phyloP scores from a whole-genome alignment of 176 grass and related monocot species.

The Hyparrhenia diplandra region DNA sequence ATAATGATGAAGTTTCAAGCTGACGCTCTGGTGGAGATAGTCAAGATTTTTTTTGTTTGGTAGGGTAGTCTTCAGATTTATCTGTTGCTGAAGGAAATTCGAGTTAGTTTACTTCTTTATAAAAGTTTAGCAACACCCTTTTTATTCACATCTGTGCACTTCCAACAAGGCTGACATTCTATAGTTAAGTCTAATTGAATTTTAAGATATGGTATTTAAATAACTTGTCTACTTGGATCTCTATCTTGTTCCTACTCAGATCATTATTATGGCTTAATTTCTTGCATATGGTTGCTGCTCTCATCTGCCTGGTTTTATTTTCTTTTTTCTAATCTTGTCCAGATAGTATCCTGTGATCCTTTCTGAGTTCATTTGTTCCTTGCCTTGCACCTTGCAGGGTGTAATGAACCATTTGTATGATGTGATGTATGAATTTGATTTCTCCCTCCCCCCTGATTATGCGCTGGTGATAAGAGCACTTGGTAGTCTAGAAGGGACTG shows the following conservation, averaged over 20 bases:
- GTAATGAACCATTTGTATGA: slow-evolving; percentile 88
- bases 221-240: too few relatives aligned
- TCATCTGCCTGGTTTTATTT: background rate
- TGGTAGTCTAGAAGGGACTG: slow-evolving; percentile 92
- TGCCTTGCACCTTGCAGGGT: slow-evolving; percentile 58
- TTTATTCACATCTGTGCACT: background rate
- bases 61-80: background rate
- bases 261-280: background rate
- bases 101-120: background rate
- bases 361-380: slow-evolving; percentile 17
- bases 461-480: slow-evolving; percentile 91
- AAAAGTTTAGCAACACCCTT: background rate
- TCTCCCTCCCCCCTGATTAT: slow-evolving; percentile 94
- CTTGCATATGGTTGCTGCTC: background rate
- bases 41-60: background rate
- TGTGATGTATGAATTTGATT: slow-evolving; percentile 96
- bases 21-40: background rate
- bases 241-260: background rate
- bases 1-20: background rate
- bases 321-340: background rate
- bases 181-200: background rate
- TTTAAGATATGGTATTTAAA: background rate
- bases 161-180: background rate
- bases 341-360: background rate
- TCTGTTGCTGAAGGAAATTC: background rate